A percentile compares a stretch with the other conserved stretches of the same genome.
Conservation (phyloP, 257 asterid genomes). For the Echites panduratus region DNA sequence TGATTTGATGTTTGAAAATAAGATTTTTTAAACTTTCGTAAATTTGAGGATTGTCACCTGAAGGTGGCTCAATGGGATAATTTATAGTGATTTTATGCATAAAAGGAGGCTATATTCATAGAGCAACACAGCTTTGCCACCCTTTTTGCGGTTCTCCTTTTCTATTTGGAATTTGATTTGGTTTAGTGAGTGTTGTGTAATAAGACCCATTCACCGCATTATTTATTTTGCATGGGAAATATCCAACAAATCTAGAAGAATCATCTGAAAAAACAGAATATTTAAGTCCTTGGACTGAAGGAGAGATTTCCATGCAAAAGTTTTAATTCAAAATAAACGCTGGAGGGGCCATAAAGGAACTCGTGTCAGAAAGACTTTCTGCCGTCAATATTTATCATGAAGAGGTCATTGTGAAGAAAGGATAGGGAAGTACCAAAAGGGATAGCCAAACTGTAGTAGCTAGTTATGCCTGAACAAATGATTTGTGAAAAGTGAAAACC, state of each 20-base stretch:
- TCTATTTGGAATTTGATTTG: background rate
- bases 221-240: background rate
- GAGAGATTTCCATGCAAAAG: background rate
- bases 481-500: background rate
- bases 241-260: background rate
- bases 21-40: too few relatives aligned
- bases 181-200: background rate
- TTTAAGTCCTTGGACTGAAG: background rate
- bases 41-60: too few relatives aligned
- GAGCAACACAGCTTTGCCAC: too few relatives aligned
- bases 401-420: background rate
- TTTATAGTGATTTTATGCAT: too few relatives aligned
- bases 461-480: background rate
- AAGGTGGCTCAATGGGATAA: too few relatives aligned
- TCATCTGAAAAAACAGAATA: background rate
- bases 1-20: too few relatives aligned
- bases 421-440: background rate
- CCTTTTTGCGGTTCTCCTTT: background rate
- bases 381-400: too few relatives aligned
- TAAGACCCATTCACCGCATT: background rate
- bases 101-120: too few relatives aligned
- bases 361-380: background rate
- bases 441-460: background rate
- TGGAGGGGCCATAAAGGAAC: background rate
- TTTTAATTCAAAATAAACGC: too few relatives aligned